Evolutionary conservation across 129 eudicot genomes (phyloP), one percentile per base, ranked within the genome.

Genomic region (Centella asiatica): DNA sequence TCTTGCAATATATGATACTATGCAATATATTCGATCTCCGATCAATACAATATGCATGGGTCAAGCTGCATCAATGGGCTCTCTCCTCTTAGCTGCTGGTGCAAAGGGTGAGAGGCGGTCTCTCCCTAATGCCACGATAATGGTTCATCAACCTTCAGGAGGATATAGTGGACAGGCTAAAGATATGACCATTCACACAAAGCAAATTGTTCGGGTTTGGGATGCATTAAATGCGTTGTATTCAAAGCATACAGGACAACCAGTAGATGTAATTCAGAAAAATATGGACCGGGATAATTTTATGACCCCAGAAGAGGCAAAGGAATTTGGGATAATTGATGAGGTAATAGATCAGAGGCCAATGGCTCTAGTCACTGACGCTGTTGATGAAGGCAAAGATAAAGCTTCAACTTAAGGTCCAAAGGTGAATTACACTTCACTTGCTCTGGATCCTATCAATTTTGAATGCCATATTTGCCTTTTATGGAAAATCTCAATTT

Each of bases 141-240:
- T 89, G 97, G 71, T 89, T 57, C 97, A 89, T 74, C 97, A 89
- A 65, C 97, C 97, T 33, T 85, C 95, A 2, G 97, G 95, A 55
- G 97, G 95, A 57, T 83, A 85, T 69, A 85, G 92, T 69, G 97
- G 93, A 44, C 95, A 89, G 65, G 93, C 97, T 59, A 83, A 83
- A 75, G 97, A 89, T 70, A 57, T 89, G 58, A 80, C 84, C 50
- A 89, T 89, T 62, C 97, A 89, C 84, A 89, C 95, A 8, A 83
- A 86, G 64, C 86, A 89, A 51, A 89, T 89, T 65, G 76, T 89
- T 45, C 92, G 95, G 26, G 83, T 89, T 46, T 85, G 95, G 97
- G 97, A 89, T 67, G 34, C 82, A n/a, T 64, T 89, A 46, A 89
- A 89, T 68, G 86, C 58, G 18, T 70, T 89, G 66, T 89, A 89